These are phyloP conservation scores for Phytophthora pini DNA, from an alignment of 352 stramenopile genomes.

Conservation along the genomic window DNA sequence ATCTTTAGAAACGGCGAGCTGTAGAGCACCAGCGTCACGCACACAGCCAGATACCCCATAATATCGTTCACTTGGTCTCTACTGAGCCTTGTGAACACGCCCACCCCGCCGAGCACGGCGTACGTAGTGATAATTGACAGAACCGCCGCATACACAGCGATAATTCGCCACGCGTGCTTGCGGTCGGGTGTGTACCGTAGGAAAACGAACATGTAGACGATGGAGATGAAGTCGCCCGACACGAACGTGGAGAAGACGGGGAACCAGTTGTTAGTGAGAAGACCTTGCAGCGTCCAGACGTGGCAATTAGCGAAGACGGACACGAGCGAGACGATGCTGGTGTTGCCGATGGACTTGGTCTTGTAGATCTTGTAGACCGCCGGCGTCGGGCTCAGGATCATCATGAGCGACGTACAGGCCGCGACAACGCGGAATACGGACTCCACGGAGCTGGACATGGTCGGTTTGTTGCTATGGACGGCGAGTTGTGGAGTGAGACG, in stretches of 20 bases:
- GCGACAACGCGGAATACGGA: slow-evolving; percentile 44
- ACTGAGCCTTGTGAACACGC: slow-evolving; percentile 38
- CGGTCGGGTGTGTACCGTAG: slow-evolving; percentile 33
- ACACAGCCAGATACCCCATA: slow-evolving; percentile 46
- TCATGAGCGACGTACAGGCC: slow-evolving; percentile 46
- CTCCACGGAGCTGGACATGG: slow-evolving; percentile 37
- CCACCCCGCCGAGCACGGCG: slow-evolving; percentile 36
- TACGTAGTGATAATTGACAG: slow-evolving; percentile 48
- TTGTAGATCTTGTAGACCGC: slow-evolving; percentile 53
- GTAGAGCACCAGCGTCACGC: slow-evolving; percentile 60
- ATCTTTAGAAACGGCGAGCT: slow-evolving; percentile 65
- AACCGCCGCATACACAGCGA: slow-evolving; percentile 31
- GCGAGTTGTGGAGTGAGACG: slow-evolving; percentile 26
- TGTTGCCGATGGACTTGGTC: slow-evolving; percentile 47
- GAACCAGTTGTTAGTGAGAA: slow-evolving; percentile 48
- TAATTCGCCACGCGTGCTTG: slow-evolving; percentile 18
- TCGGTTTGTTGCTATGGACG: neutral
- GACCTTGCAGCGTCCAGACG: slow-evolving; percentile 55
- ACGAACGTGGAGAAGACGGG: slow-evolving; percentile 47
- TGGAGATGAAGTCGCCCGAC: slow-evolving; percentile 34
- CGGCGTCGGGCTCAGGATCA: slow-evolving; percentile 51
- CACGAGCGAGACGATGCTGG: slow-evolving; percentile 50
- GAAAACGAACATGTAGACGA: slow-evolving; percentile 41
- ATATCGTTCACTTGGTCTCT: slow-evolving; percentile 36
- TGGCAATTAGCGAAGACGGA: slow-evolving; percentile 51